phyloP scores from a whole-genome alignment of 257 asterid species.

The Lithospermum erythrorhizon region DNA sequence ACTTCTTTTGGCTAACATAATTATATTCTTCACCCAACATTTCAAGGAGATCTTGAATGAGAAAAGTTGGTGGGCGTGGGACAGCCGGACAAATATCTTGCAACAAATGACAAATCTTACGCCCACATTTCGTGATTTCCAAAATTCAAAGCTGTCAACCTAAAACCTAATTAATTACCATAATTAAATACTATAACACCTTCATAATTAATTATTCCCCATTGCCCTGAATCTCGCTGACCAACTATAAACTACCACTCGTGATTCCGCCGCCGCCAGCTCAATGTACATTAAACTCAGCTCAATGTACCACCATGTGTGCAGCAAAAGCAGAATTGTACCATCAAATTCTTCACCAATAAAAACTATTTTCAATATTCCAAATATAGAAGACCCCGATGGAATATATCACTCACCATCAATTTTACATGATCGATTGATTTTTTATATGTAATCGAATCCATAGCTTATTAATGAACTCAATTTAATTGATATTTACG shows the following conservation, averaged over 20 bases:
- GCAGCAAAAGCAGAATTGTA: not conserved
- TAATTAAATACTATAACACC: not conserved
- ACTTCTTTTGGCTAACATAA: no score
- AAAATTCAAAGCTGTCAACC: not conserved
- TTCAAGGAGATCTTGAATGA: not conserved
- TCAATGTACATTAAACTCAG: not conserved
- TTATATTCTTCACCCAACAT: no score
- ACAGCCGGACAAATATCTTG: not conserved
- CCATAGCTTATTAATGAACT: no score
- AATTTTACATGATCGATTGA: no score
- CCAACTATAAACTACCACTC: no score
- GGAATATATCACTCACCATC: no score
- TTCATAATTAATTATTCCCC: not conserved
- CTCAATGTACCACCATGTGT: not conserved
- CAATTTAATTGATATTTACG: no score
- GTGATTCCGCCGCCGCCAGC: not conserved
- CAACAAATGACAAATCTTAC: not conserved
- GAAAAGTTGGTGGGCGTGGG: not conserved
- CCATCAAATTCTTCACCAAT: no score
- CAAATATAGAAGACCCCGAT: no score
- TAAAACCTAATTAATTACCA: not conserved
- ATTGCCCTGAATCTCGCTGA: not conserved
- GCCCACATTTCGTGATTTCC: not conserved
- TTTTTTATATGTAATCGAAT: no score
- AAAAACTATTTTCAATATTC: no score